phyloP scores from a whole-genome alignment of 768 basidiomycete genomes.

The Lactifluus hygrophoroides region DNA sequence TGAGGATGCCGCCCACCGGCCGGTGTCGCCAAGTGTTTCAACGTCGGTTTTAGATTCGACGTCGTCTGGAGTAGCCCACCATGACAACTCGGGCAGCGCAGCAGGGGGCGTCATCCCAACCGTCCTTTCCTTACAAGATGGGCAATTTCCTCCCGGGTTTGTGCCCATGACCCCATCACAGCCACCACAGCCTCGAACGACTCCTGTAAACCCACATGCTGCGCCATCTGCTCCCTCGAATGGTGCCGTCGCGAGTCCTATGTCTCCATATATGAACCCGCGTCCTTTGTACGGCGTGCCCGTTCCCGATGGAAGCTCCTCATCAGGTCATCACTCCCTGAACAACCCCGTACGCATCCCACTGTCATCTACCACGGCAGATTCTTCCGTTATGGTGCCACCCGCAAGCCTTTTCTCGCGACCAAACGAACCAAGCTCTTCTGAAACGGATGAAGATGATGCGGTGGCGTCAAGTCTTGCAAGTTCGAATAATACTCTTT shows the following conservation, averaged over 20 bases:
- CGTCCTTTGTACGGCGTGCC: constrained; percentile 9
- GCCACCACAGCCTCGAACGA: neutral
- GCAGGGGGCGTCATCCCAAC: neutral
- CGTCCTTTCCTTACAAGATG: constrained; percentile 1
- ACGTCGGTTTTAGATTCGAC: neutral
- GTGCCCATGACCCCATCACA: constrained; percentile 9
- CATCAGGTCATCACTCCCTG: constrained; percentile 4
- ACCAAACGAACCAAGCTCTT: constrained; percentile 7
- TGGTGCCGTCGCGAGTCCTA: constrained; percentile 1
- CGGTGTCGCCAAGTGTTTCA: constrained; percentile 1
- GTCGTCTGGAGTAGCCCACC: neutral
- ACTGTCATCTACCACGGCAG: constrained; percentile 5
- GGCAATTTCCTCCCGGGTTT: constrained; percentile 18
- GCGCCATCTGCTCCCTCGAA: neutral
- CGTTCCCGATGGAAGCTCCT: constrained; percentile 10
- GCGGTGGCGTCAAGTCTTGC: constrained; percentile 16
- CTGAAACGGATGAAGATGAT: constrained; percentile 17
- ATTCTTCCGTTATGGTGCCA: constrained; percentile 15
- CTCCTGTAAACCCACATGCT: neutral
- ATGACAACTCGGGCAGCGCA: neutral
- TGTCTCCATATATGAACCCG: neutral
- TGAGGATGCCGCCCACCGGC: constrained; percentile 14
- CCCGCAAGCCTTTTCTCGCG: constrained; percentile 15
- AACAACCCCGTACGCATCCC: constrained; percentile 7
- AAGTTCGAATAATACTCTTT: constrained; percentile 18